Percentiles rank a stretch among this genome's conserved stretches.
These are phyloP conservation scores for Rhizophora apiculata DNA, from an alignment of 345 rosid genomes.

Conservation along the genomic window DNA sequence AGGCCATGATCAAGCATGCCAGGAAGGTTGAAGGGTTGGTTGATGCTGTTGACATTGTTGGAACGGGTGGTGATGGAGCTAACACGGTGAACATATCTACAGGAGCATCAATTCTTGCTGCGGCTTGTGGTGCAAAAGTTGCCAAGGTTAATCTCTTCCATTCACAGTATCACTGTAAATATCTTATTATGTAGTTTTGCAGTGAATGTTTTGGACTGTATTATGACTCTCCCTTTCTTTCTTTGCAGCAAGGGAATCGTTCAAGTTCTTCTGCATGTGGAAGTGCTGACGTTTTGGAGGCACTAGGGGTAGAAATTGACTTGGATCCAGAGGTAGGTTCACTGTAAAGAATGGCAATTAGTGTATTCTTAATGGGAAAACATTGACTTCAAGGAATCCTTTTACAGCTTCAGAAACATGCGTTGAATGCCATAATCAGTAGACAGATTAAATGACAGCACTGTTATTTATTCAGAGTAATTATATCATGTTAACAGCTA, in stretches of 20 bases:
- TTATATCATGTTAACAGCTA: too few species aligned
- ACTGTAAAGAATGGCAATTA: too few species aligned
- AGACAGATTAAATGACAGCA: too few species aligned
- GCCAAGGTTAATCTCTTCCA: slow-evolving; percentile 58
- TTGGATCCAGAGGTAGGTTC: slow-evolving; percentile 66
- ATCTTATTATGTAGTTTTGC: too few species aligned
- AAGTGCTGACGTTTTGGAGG: slow-evolving; percentile 93
- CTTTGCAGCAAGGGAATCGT: slow-evolving; percentile 83
- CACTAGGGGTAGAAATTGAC: slow-evolving; percentile 69
- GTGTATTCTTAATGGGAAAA: too few species aligned
- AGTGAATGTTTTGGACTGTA: too few species aligned
- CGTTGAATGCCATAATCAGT: too few species aligned
- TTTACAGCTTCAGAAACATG: too few species aligned
- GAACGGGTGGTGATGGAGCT: slow-evolving; percentile 98
- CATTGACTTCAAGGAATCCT: too few species aligned
- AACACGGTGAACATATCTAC: slow-evolving; percentile 95
- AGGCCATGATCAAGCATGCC: slow-evolving; percentile 78
- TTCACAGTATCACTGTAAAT: too few species aligned
- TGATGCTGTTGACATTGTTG: slow-evolving; percentile 82
- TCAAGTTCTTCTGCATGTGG: slow-evolving; percentile 99
- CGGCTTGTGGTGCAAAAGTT: slow-evolving; percentile 95
- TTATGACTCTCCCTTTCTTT: background rate
- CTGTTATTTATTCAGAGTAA: too few species aligned
- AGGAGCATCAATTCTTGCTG: slow-evolving; percentile 88
- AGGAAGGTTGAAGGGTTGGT: slow-evolving; percentile 74